A percentile compares a stretch with the other conserved stretches of the same genome.
Evolutionary conservation across 768 basidiomycete genomes (phyloP).

Genomic region (Lactarius tabidus): DNA sequence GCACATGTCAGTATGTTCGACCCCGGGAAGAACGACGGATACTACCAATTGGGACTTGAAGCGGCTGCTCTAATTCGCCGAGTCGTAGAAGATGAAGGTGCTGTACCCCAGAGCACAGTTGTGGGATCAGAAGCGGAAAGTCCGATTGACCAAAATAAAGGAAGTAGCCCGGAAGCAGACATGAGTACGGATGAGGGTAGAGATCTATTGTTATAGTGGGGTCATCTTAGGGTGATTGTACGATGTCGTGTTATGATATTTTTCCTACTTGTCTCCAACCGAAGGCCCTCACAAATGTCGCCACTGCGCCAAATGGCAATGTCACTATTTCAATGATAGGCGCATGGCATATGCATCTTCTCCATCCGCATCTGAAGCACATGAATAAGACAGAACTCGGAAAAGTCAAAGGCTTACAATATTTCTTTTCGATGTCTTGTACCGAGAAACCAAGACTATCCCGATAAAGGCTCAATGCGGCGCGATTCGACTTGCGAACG

Average conservation of each 20-base stretch:
- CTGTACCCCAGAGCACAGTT: constrained; percentile 14
- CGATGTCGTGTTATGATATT: not conserved
- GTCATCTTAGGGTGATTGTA: not conserved
- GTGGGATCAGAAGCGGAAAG: not conserved
- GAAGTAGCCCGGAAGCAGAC: not conserved
- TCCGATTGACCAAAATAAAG: not conserved
- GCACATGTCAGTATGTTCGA: constrained; percentile 91
- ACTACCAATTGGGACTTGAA: constrained; percentile 77
- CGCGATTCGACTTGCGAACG: constrained; percentile 92
- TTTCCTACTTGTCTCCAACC: not conserved
- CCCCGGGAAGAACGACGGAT: constrained; percentile 79
- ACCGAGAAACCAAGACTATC: constrained; percentile 90
- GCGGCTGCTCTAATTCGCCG: constrained; percentile 60
- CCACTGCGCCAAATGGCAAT: not conserved
- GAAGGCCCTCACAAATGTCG: not conserved
- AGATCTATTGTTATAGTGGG: constrained; percentile 12
- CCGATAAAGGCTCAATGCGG: constrained; percentile 82
- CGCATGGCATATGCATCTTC: constrained; percentile 95
- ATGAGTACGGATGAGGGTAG: not conserved
- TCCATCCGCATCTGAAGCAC: constrained; percentile 76
- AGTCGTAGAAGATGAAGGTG: constrained; percentile 40
- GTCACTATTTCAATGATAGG: constrained; percentile 46
- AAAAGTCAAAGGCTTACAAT: constrained; percentile 60
- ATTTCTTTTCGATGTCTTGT: constrained; percentile 79
- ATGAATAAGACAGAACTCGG: constrained; percentile 11